Evolutionary conservation across 768 basidiomycete species (phyloP), one percentile per base, ranked within the genome.

Genomic region (Lactarius quietus): DNA sequence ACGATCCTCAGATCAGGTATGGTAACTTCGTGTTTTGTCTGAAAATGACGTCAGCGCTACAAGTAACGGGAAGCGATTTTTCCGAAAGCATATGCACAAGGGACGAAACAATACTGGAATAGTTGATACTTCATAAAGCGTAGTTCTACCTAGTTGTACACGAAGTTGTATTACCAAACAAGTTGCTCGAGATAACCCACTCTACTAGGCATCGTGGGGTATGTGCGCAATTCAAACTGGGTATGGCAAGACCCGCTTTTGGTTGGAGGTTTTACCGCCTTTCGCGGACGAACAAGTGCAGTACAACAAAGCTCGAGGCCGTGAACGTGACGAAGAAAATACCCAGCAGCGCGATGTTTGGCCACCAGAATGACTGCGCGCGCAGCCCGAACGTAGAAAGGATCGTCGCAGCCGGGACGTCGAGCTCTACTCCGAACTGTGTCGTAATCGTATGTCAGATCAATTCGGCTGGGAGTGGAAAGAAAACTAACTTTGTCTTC

Each of bases 351-450:
- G 88, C 82, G 38, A 95, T 91, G 73, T 99, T 95, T 0, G 97
- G 97, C 92, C 92, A 98, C 97, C 97, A 99, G 81, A 95, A 98
- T 0, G 96, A 94, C 81, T 94, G 93, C 31, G 95, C 89, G 65
- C 88, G 84, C 59, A 99, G 85, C 6, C 97, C 97, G 70, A 99
- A 99, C 31, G 89, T 88, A 9, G 93, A 95, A 26, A 99, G 79
- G 71, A 99, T 98, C 3, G 94, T 91, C 0, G 97, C 96, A 6
- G 95, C 94, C 1, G 97, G 96, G 0, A 99, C 88, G 72, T 98
- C 95, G 52, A 99, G 81, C 72, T 98, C 97, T 3, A 99, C 90
- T 33, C 97, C 97, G 74, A 95, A 98, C 92, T 97, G 73, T 33
- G n/a, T 3, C 23, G 10, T 12, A 48, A 31, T 74, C 55, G n/a